Evolutionary conservation across 345 rosid species (phyloP).

Genomic region (Boechera divaricarpa): DNA sequence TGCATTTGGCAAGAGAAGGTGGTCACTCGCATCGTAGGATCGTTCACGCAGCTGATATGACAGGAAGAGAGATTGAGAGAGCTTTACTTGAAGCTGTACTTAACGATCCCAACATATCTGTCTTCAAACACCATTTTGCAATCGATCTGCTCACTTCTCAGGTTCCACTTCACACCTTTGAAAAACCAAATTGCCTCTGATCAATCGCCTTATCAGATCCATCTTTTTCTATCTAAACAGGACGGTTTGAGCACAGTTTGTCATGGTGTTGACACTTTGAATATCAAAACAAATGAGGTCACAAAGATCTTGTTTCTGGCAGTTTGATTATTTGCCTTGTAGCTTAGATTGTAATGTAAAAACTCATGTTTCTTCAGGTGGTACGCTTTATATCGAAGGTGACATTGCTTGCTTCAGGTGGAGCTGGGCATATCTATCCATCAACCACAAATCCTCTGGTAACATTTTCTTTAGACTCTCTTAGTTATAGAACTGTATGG

Average conservation of each 20-base stretch:
- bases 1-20: conserved; percentile 97
- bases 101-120: conserved; percentile 73
- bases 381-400: conserved; percentile 89
- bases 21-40: conserved; percentile 95
- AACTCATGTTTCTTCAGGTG: conserved; percentile 54
- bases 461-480: conserved; percentile 37
- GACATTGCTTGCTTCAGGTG: conserved; percentile 96
- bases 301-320: conserved; percentile 10
- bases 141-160: conserved; percentile 90
- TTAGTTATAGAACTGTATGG: conserved; percentile 17
- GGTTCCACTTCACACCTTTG: conserved; percentile 47
- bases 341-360: conserved; percentile 22
- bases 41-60: conserved; percentile 98
- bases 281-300: conserved; percentile 86
- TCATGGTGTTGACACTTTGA: conserved; percentile 86
- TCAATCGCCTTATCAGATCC: conserved; percentile 8
- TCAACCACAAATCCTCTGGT: conserved; percentile 94
- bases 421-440: conserved; percentile 97
- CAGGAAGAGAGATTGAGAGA: conserved; percentile 96
- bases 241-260: conserved; percentile 77
- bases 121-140: conserved; percentile 90
- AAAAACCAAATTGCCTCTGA: background rate
- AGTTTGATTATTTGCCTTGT: background rate
- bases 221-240: conserved; percentile 50
- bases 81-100: conserved; percentile 84